phyloP scores from a whole-genome alignment of 345 rosid species.

The Theobroma cacao region DNA sequence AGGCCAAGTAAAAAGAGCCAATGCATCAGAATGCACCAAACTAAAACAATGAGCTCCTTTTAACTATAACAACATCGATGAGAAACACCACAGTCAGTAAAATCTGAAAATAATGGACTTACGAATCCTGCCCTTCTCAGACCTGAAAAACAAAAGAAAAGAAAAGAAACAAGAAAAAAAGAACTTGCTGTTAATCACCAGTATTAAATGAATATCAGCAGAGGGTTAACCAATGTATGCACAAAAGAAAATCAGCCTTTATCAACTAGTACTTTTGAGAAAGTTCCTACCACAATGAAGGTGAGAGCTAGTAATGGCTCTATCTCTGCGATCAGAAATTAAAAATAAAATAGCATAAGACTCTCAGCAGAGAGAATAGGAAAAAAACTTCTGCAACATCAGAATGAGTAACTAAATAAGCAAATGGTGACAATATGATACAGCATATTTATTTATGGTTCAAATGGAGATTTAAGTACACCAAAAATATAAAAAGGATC shows the following conservation, averaged over 20 bases:
- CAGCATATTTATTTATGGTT: not conserved
- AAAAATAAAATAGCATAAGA: conserved; percentile 6
- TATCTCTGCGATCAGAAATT: conserved; percentile 15
- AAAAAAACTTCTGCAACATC: not conserved
- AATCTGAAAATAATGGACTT: conserved; percentile 5
- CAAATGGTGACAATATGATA: not conserved
- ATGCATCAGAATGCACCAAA: conserved; percentile 10
- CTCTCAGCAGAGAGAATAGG: not conserved
- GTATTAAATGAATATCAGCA: not conserved
- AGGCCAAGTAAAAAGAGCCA: not conserved
- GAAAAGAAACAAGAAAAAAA: not conserved
- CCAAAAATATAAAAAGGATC: not conserved
- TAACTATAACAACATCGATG: not conserved
- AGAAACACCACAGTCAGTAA: not conserved
- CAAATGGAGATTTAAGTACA: not conserved
- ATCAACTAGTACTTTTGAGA: conserved; percentile 11
- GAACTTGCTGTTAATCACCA: conserved; percentile 7
- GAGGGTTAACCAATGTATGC: not conserved
- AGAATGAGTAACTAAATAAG: not conserved
- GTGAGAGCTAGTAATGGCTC: conserved; percentile 8
- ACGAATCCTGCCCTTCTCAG: not conserved
- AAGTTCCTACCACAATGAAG: conserved; percentile 11
- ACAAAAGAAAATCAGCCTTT: conserved; percentile 6
- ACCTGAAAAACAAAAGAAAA: not conserved
- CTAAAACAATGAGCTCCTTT: not conserved